A percentile compares a stretch with the other conserved stretches of the same genome.
These are phyloP conservation scores for Penicillium polonicum DNA, from an alignment of 2,329 filamentous ascomycete species.

Conservation along the genomic window DNA sequence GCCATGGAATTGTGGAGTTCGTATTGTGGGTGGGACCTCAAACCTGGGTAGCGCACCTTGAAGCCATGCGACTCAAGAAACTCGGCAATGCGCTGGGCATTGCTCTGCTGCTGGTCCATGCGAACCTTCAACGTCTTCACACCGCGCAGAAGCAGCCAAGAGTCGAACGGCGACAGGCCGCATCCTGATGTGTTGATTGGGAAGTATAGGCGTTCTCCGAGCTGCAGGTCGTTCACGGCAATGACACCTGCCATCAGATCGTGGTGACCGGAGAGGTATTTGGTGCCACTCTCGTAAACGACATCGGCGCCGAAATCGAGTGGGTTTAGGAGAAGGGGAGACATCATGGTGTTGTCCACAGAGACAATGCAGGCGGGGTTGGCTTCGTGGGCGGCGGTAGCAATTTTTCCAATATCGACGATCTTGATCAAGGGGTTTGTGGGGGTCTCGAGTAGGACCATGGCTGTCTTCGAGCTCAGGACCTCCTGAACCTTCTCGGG, in stretches of 20 bases:
- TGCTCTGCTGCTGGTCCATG: constrained; percentile 97
- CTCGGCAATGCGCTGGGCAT: constrained; percentile 84
- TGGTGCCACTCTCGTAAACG: constrained; percentile 96
- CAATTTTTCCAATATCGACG: constrained; percentile 82
- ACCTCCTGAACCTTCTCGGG: constrained; percentile 67
- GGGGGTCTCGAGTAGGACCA: constrained; percentile 94
- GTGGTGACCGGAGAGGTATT: constrained; percentile 96
- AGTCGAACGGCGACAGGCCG: constrained; percentile 90
- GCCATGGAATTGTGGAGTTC: constrained; percentile 95
- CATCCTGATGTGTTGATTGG: constrained; percentile 96
- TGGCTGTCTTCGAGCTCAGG: constrained; percentile 77
- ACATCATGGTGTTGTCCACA: constrained; percentile 99
- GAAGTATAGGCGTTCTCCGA: constrained; percentile 91
- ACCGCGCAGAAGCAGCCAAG: constrained; percentile 90
- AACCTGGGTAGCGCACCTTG: constrained; percentile 88
- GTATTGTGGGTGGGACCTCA: constrained; percentile 95
- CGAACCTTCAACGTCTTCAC: constrained; percentile 96
- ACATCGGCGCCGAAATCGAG: constrained; percentile 93
- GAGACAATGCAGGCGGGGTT: constrained; percentile 80
- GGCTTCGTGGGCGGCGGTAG: constrained; percentile 70
- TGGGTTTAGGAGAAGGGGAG: constrained; percentile 88
- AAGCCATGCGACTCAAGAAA: constrained; percentile 92
- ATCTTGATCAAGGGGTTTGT: constrained; percentile 99
- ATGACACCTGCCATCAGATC: constrained; percentile 99
- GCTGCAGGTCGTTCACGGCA: constrained; percentile 75